phyloP scores from a whole-genome alignment of 768 basidiomycete species.

The Goffeauzyma gilvescens region DNA sequence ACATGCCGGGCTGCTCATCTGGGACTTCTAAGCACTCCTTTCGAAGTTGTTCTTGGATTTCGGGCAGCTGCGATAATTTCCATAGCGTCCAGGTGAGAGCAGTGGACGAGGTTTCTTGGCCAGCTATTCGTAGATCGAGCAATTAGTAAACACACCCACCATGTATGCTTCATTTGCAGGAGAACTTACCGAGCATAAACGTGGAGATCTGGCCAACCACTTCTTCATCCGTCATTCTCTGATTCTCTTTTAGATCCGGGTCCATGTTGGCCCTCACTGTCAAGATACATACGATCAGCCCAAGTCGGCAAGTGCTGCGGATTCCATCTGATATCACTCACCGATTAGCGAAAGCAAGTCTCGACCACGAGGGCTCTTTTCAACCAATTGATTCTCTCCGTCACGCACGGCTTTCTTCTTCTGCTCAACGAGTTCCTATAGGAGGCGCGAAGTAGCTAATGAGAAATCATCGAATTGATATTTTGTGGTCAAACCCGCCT shows the following conservation, averaged over 20 bases:
- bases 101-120: constrained; percentile 70
- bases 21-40: constrained; percentile 41
- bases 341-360: constrained; percentile 61
- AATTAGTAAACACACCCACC: background rate
- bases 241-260: constrained; percentile 36
- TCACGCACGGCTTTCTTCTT: constrained; percentile 53
- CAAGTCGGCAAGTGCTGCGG: background rate
- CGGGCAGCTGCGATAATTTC: constrained; percentile 49
- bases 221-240: constrained; percentile 69
- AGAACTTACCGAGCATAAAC: constrained; percentile 48
- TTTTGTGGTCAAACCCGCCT: constrained; percentile 40
- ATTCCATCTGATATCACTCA: constrained; percentile 34
- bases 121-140: constrained; percentile 29
- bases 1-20: constrained; percentile 27
- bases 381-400: constrained; percentile 19
- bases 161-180: background rate
- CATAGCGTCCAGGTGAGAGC: constrained; percentile 69
- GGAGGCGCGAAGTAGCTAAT: constrained; percentile 33
- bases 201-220: constrained; percentile 71
- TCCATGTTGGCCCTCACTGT: constrained; percentile 69
- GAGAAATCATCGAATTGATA: constrained; percentile 46
- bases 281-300: background rate
- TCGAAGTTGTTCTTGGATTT: constrained; percentile 51
- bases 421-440: constrained; percentile 54
- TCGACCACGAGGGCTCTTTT: constrained; percentile 41